Evolutionary conservation across 2,329 filamentous ascomycete species (phyloP), one percentile per base, ranked within the genome.

Genomic region (Cryoendolithus antarcticus): DNA sequence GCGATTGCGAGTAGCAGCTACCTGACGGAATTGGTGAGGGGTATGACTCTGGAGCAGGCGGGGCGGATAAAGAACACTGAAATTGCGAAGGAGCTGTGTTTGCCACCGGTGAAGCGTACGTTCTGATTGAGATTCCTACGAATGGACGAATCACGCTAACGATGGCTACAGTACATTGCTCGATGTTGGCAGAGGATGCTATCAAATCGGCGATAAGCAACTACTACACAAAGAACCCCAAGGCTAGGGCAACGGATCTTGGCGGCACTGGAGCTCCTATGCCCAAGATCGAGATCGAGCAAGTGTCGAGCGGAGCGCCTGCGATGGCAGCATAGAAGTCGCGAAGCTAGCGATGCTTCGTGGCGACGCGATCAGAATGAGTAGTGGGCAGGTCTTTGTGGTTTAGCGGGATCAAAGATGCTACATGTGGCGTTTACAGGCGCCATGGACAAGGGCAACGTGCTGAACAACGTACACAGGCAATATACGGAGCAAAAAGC

Each of bases 1-100:
- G 91, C 91, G 48, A 98, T 98, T 63, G 91, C 91, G 32, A 89
- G 82, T 48, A 93, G 83, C 43, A 91, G 82, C 58, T 98, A 98
- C 61, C 66, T 98, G 54, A 98, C 91, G 6, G 86, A 94, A 65
- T 70, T 98, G 44, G 88, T 98, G 47, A 77, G 86, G 48, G 91
- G 91, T 44, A 98, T 96, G 89, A 93, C 82, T 9, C 66, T 98
- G 49, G 91, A 98, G 54, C 86, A 98, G 61, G 91, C 93, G 28
- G 79, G 80, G 39, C 81, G 82, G 66, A 84, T 98, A 54, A 82
- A 86, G 69, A 98, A 98, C 66, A 94, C 89, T 3, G 88, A 98
- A 66, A 98, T 98, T 59, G 91, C 91, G 30, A 93, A 93, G 71
- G 93, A 98, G 67, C 71, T 95, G 41, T 91, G 85, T 58, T 65